Conservation (phyloP, 139 green algal species). For the Chlorella sp. region DNA sequence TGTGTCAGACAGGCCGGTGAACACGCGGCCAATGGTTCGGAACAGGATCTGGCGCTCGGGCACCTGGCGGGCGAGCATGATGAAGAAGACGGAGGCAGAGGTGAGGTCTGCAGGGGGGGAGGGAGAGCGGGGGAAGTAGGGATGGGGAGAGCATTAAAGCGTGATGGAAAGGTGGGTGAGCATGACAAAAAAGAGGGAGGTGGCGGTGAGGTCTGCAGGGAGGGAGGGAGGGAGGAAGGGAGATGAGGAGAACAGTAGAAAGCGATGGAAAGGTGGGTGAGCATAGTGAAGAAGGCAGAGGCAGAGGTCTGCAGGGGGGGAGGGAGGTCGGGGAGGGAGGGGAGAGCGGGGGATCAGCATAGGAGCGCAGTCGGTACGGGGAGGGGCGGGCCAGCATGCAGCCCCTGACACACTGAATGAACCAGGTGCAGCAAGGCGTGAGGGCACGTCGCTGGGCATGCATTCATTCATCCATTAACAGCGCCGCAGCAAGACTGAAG, state of each 20-base stretch:
- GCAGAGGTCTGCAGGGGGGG: background rate
- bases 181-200: background rate
- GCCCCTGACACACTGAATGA: no score
- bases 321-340: background rate
- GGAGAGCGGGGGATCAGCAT: background rate
- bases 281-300: background rate
- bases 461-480: no score
- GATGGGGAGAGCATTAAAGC: no score
- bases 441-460: no score
- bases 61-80: slow-evolving; percentile 58
- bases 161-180: background rate
- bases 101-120: slow-evolving; percentile 59
- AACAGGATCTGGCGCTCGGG: slow-evolving; percentile 56
- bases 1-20: slow-evolving; percentile 85
- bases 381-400: no score
- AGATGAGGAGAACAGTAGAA: no score
- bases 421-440: no score
- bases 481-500: no score
- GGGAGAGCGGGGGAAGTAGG: background rate
- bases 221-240: no score
- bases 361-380: no score
- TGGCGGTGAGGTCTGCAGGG: background rate
- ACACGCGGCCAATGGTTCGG: slow-evolving; percentile 77
- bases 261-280: background rate
- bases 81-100: slow-evolving; percentile 64